Evolutionary conservation across 192 early-diverging fungal species (phyloP), one percentile per base, ranked within the genome.

Genomic region (Umbelopsis sp.): DNA sequence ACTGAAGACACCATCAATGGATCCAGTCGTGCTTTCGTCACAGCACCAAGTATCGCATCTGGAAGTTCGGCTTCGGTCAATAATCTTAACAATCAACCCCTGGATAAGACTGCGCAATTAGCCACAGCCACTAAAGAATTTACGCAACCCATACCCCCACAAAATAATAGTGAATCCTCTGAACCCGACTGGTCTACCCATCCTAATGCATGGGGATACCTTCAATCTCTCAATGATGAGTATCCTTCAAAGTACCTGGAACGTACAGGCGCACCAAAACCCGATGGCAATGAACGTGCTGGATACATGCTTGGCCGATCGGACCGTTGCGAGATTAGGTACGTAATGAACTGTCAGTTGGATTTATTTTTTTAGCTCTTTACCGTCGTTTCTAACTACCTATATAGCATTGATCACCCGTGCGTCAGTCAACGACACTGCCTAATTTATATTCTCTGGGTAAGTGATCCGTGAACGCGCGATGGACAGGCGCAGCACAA

Each of bases 301-400:
- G 71, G 71, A 29, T 72, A 72, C 45, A 56, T 72, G 38, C 43
- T 72, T 65, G 71, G 71, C 20, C 54, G 71, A 29, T 44, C 43
- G 14, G 43, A 56, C 0, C 41, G 59, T 16, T 62, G 43, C 16
- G 71, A 72, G 22, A 20, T 72, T 32, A 10, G 25, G 71, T 59
- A 72, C 45, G 71, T 20, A 3, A 62, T n/a, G n/a, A n/a, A n/a
- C n/a, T 21, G 2, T 21, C 10, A 32, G 38, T 69, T 25, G n/a
- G n/a, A n/a, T n/a, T n/a, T n/a, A n/a, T 8, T 32, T 20, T 49
- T 49, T 54, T 8, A 14, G 14, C 7, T 31, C 4, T 4, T 29
- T 11, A 36, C 24, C 16, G 12, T 34, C 1, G 32, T 32, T 12
- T 11, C 29, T 29, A 21, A 34, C 22, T 11, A 1, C 45, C 32